Conservation (phyloP, 148 eudicot species). For the Heliamphora exappendiculata region DNA sequence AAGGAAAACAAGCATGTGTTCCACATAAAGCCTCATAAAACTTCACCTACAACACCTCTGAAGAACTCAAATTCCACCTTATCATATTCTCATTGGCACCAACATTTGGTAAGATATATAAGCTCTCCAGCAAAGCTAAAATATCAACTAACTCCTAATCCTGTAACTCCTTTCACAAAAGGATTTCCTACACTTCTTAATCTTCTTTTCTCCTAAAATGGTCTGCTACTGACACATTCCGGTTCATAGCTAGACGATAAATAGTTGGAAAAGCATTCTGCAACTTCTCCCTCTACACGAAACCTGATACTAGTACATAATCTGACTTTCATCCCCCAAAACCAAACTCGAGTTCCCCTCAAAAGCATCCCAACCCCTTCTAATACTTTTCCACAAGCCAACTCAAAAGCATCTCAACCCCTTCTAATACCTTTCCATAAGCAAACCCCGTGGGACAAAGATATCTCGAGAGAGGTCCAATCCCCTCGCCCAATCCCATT, state of each 20-base stretch:
- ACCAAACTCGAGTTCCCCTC: background rate
- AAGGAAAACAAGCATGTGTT: background rate
- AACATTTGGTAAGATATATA: background rate
- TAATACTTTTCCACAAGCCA: background rate
- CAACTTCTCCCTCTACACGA: background rate
- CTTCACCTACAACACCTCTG: background rate
- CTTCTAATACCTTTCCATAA: background rate
- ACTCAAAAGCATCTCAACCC: background rate
- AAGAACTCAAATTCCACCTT: background rate
- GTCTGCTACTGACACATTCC: background rate
- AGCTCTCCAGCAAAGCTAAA: too few species aligned
- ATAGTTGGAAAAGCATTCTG: background rate
- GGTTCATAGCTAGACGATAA: background rate
- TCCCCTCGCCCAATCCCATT: background rate
- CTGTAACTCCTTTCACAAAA: background rate
- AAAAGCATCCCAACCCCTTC: background rate
- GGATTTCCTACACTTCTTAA: background rate
- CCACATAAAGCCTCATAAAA: background rate
- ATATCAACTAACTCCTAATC: background rate
- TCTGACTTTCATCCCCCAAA: background rate
- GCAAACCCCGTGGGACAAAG: background rate
- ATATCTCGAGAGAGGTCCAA: background rate
- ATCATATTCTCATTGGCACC: background rate
- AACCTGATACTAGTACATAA: background rate
- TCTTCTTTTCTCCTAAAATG: background rate